phyloP scores from a whole-genome alignment of 192 early-diverging fungal species.

The Funneliformis geosporum region DNA sequence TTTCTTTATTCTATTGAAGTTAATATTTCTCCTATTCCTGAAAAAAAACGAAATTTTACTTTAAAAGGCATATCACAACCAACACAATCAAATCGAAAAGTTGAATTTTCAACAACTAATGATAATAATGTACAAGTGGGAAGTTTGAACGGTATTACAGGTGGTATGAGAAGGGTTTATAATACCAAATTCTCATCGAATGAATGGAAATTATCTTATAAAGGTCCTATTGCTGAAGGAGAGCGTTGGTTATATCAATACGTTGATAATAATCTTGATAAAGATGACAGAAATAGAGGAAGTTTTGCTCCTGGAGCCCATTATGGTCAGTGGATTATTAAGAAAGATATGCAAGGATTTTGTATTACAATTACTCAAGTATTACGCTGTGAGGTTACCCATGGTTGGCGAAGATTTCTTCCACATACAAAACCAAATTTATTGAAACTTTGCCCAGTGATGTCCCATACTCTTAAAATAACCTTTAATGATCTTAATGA shows the following conservation, averaged over 20 bases:
- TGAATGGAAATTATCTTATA: neutral
- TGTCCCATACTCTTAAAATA: neutral
- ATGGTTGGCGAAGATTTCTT: neutral
- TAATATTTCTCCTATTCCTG: neutral
- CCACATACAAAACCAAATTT: neutral
- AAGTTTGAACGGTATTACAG: neutral
- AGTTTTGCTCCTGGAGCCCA: neutral
- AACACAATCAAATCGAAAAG: neutral
- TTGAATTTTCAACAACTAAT: neutral
- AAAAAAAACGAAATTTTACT: neutral
- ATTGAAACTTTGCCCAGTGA: neutral
- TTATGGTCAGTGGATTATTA: neutral
- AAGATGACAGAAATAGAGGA: neutral
- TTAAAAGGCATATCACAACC: neutral
- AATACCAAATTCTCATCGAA: neutral
- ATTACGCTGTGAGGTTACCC: neutral
- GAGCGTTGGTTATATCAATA: conserved; percentile 1
- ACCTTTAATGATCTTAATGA: neutral
- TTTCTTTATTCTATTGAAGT: neutral
- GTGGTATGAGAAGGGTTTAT: neutral
- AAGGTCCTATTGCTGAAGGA: neutral
- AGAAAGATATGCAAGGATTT: conserved; percentile 1
- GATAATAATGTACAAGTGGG: neutral
- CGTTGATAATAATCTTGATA: neutral
- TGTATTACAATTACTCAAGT: neutral